Percentiles rank a stretch among this genome's conserved stretches.
Evolutionary conservation across 2,329 filamentous ascomycete genomes (phyloP).

Genomic region (Penicillium sp.): DNA sequence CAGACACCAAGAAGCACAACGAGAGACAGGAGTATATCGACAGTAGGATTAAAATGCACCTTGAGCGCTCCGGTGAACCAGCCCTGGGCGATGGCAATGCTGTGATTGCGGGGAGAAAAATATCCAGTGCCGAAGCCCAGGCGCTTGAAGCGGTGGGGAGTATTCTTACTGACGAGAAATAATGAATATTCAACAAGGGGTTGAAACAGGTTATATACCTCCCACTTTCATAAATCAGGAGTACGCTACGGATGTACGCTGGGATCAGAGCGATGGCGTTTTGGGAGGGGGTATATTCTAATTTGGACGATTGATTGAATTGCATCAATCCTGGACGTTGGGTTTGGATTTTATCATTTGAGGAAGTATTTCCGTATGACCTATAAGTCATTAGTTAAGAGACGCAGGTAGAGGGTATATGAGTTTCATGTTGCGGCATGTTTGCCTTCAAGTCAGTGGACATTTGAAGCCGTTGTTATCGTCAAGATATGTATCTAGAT

Average conservation of each 20-base stretch:
- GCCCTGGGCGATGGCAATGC: slow-evolving; percentile 31
- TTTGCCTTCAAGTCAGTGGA: background rate
- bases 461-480: background rate
- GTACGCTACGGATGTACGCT: background rate
- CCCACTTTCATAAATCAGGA: background rate
- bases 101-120: slow-evolving; percentile 36
- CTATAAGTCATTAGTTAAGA: background rate
- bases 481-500: too few relatives aligned
- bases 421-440: background rate
- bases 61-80: slow-evolving; percentile 55
- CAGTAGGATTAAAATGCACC: slow-evolving; percentile 67
- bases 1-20: slow-evolving; percentile 56
- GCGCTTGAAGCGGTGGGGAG: slow-evolving; percentile 38
- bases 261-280: slow-evolving; percentile 8
- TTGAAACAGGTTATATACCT: background rate
- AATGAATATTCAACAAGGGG: background rate
- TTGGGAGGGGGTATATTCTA: background rate
- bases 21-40: slow-evolving; percentile 82
- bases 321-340: background rate
- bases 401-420: background rate
- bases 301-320: background rate
- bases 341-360: background rate
- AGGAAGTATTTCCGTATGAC: background rate
- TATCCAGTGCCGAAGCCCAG: slow-evolving; percentile 37
- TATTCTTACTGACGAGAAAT: slow-evolving; percentile 24